These are phyloP conservation scores for Amphicarpaea edgeworthii DNA, from an alignment of 306 rosid genomes.

Conservation along the genomic window DNA sequence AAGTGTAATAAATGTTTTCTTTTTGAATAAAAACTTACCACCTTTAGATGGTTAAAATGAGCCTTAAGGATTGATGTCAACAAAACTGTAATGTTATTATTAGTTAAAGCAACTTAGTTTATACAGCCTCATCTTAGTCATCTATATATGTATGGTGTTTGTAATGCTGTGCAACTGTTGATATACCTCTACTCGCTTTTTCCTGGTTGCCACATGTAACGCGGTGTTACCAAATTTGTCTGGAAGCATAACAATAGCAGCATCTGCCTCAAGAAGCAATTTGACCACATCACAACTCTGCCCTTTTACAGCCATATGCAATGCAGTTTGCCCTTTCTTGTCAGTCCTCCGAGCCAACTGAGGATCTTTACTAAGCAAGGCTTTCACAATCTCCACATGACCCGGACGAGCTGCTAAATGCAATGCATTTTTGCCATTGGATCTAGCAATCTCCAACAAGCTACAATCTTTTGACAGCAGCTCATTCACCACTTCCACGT, in stretches of 20 bases:
- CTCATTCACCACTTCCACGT: slow-evolving; percentile 81
- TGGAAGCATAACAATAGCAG: slow-evolving; percentile 99
- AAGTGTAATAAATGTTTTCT: background rate
- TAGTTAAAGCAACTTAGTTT: slow-evolving; percentile 25
- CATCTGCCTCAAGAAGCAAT: slow-evolving; percentile 89
- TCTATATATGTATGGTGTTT: background rate
- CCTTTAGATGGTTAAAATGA: background rate
- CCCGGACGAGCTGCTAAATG: slow-evolving; percentile 97
- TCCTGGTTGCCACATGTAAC: slow-evolving; percentile 93
- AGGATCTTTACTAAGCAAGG: slow-evolving; percentile 78
- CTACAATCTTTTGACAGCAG: slow-evolving; percentile 78
- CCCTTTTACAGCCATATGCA: slow-evolving; percentile 99
- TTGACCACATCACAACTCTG: slow-evolving; percentile 91
- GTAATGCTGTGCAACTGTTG: slow-evolving; percentile 22
- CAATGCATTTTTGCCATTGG: slow-evolving; percentile 93
- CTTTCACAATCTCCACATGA: slow-evolving; percentile 78
- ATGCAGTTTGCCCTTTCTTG: slow-evolving; percentile 98
- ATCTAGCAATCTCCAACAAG: slow-evolving; percentile 77
- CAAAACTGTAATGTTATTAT: background rate
- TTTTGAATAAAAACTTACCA: background rate
- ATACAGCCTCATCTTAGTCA: slow-evolving; percentile 5
- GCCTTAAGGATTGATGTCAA: background rate
- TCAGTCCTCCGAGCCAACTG: slow-evolving; percentile 96
- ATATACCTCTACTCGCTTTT: slow-evolving; percentile 92
- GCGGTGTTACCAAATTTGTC: slow-evolving; percentile 96